A percentile compares a stretch with the other conserved stretches of the same genome.
Conservation (phyloP, 257 asterid genomes). For the Ligustrum vulgare region DNA sequence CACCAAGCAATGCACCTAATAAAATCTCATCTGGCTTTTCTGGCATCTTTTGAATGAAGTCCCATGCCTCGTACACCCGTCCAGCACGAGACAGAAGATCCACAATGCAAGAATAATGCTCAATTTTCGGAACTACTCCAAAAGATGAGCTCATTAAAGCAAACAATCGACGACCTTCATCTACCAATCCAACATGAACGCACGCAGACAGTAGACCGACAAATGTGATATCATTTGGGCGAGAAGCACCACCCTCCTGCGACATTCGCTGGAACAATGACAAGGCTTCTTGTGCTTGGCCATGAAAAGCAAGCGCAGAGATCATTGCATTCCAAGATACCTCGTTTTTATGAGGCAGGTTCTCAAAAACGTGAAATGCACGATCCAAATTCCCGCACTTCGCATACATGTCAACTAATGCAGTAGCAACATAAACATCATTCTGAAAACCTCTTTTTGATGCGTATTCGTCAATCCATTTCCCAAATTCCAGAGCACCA, state of each 20-base stretch:
- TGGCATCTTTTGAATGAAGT: conserved; percentile 80
- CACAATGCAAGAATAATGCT: conserved; percentile 88
- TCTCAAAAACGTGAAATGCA: conserved; percentile 64
- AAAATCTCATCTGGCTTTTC: conserved; percentile 73
- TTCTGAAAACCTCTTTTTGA: conserved; percentile 42
- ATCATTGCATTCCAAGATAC: conserved; percentile 95
- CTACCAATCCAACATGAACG: conserved; percentile 85
- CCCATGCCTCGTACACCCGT: conserved; percentile 79
- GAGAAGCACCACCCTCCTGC: conserved; percentile 30
- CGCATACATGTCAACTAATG: conserved; percentile 87
- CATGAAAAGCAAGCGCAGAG: conserved; percentile 82
- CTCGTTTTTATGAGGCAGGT: conserved; percentile 63
- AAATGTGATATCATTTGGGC: conserved; percentile 74
- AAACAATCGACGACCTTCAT: conserved; percentile 60
- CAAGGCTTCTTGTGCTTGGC: conserved; percentile 70
- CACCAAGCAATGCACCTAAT: conserved; percentile 76
- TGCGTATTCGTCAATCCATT: conserved; percentile 66
- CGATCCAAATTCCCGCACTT: conserved; percentile 75
- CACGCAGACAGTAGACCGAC: conserved; percentile 84
- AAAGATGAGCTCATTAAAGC: conserved; percentile 60
- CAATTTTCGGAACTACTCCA: conserved; percentile 72
- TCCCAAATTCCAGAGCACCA: conserved; percentile 76
- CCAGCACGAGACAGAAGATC: conserved; percentile 95
- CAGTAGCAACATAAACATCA: conserved; percentile 69
- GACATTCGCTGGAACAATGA: conserved; percentile 67